Evolutionary conservation across 345 rosid genomes (phyloP), one percentile per base, ranked within the genome.

Genomic region (Litchi chinensis): DNA sequence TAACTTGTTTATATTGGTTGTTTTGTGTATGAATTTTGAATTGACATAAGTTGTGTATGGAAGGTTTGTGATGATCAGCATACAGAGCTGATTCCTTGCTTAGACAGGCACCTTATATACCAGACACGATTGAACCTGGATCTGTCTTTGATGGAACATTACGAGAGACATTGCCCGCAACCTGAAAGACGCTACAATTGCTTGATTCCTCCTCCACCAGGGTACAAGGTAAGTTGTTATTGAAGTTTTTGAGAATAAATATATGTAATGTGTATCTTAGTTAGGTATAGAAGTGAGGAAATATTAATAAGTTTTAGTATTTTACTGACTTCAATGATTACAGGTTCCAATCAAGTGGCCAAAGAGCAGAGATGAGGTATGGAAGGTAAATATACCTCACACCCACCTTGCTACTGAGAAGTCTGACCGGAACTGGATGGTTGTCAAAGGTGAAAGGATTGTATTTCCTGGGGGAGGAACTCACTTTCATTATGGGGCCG

Each of bases 391-490:
- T 57, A 89, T 85, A 69, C 91, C 90, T 16, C 88, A 89, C 78
- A 82, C 84, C 66, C 90, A 86, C 24, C 85, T 89, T 1, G 87
- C 91, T 21, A 86, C 84, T 50, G 91, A 87, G 86, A 89, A 89
- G 83, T 89, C 91, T 21, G 88, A 74, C 73, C 90, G 87, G 80
- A 89, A 89, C 65, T 89, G 91, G 91, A 89, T 89, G 43, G 82
- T 74, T 39, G 86, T 52, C 73, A 82, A 80, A 69, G 89, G 86
- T 11, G 85, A 86, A 19, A 82, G 83, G 32, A 86, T 88, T 64
- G 79, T 78, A 66, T 88, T 88, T 65, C 91, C 91, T 5, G 89
- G 88, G 1, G 91, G 91, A 52, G 91, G 91, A 18, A 88, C 91
- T 70, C 82, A 81, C 86, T 88, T 88, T 79, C 91, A 88, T 40